Base-by-base conservation (phyloP, 1,284 basidiomycete species). In the Cryptococcus wingfieldii region DNA sequence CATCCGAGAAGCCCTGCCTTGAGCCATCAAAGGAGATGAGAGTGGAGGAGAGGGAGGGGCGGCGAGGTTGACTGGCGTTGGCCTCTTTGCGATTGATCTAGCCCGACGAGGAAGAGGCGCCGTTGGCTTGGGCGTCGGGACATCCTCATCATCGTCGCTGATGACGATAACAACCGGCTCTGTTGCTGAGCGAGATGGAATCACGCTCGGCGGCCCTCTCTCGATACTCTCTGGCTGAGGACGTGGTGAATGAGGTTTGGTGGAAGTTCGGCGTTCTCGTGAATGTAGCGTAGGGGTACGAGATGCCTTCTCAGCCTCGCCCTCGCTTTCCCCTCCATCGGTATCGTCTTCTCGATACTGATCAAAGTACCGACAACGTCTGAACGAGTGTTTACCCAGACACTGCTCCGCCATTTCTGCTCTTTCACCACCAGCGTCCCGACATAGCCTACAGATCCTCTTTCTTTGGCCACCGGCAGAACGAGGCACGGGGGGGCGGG, bases 401-500 rank as follows among this genome's bases (percentile, higher is more conserved):
- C 61, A 63, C 18, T 16, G 41, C 3, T 13, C 25, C 14, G 62
- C 59, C 4, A 48, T 42, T 23, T 52, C 23, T 5, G 55, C 58
- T n/a, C 65, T 61, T 19, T 58, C 50, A 5, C 63, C 65, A 14
- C 65, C 63, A 13, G 63, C 62, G 14, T 55, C 45, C 18, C 51
- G 47, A 54, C 65, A 66, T 5, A 39, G 19, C 14, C 50, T 41
- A 46, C 59, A 60, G 44, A 28, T 39, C 31, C 23, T 16, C 14
- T 13, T 34, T 52, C 8, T 31, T 31, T 6, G n/a, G 23, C 10
- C 38, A 13, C n/a, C 7, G 13, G 38, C 23, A 23, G 18, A 39
- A 23, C 34, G 23, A 31, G 18, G 13, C 25, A 8, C n/a, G 12
- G 23, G 28, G 18, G 18, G 43, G n/a, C 18, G 42, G 9, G 42